phyloP scores from a whole-genome alignment of 768 basidiomycete species.

The Melanogaster broomeanus region DNA sequence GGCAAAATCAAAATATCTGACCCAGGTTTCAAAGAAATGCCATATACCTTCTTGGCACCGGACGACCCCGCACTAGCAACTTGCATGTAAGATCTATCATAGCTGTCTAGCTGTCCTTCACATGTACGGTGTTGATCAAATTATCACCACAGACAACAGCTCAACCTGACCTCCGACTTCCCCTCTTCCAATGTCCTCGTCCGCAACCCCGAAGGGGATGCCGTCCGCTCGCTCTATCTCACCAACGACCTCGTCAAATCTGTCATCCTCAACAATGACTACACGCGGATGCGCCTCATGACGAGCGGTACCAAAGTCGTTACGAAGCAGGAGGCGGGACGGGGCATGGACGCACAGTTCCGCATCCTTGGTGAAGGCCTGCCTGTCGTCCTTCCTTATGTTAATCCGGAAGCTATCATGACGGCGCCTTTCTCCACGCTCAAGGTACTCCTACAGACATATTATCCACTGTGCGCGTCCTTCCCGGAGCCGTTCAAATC shows the following conservation, averaged over 20 bases:
- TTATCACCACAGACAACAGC: slow-evolving; percentile 54
- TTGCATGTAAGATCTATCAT: slow-evolving; percentile 62
- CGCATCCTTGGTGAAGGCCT: slow-evolving; percentile 85
- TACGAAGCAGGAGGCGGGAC: slow-evolving; percentile 80
- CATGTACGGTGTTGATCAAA: not conserved
- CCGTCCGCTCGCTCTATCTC: slow-evolving; percentile 83
- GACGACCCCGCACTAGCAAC: slow-evolving; percentile 68
- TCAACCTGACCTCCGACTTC: slow-evolving; percentile 70
- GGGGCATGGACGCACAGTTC: slow-evolving; percentile 59
- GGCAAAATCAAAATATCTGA: slow-evolving; percentile 23
- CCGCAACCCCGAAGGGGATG: slow-evolving; percentile 75
- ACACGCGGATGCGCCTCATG: slow-evolving; percentile 80
- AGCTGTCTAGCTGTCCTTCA: not conserved
- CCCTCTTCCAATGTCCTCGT: slow-evolving; percentile 80
- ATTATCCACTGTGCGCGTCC: slow-evolving; percentile 74
- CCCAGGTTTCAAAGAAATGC: slow-evolving; percentile 80
- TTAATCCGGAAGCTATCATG: slow-evolving; percentile 65
- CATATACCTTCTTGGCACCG: slow-evolving; percentile 78
- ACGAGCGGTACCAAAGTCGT: slow-evolving; percentile 95
- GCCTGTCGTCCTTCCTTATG: slow-evolving; percentile 78
- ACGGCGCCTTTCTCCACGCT: slow-evolving; percentile 56
- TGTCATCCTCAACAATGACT: slow-evolving; percentile 82
- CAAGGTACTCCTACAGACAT: slow-evolving; percentile 67
- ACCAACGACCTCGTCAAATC: slow-evolving; percentile 82
- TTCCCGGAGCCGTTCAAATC: slow-evolving; percentile 63